These are phyloP conservation scores for Vanrija humicola DNA, from an alignment of 1,284 basidiomycete genomes.

Conservation along the genomic window DNA sequence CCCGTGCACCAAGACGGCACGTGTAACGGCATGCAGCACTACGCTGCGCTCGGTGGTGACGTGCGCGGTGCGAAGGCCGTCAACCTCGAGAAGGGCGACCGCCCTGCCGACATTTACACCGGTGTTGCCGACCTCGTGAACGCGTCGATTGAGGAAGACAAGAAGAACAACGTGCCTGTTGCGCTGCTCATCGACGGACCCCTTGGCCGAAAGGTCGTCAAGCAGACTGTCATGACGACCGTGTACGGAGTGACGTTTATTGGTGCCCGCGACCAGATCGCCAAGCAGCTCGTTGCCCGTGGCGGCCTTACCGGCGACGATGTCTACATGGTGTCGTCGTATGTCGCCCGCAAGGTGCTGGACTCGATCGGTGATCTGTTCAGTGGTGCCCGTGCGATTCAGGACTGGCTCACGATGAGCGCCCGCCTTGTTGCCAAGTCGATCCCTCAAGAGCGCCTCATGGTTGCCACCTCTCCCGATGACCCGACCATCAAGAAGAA, in stretches of 20 bases:
- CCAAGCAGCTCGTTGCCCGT: constrained; percentile 76
- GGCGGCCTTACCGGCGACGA: constrained; percentile 69
- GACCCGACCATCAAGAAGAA: neutral
- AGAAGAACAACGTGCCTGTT: constrained; percentile 54
- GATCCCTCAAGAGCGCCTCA: constrained; percentile 71
- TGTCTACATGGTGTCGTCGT: constrained; percentile 71
- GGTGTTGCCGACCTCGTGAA: constrained; percentile 70
- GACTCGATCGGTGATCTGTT: constrained; percentile 87
- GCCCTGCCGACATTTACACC: constrained; percentile 93
- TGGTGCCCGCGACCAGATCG: constrained; percentile 92
- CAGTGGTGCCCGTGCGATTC: constrained; percentile 83
- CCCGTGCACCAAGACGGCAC: constrained; percentile 98
- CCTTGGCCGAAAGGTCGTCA: constrained; percentile 90
- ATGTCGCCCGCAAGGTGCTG: constrained; percentile 79
- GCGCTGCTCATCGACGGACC: constrained; percentile 72
- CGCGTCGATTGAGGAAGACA: constrained; percentile 52
- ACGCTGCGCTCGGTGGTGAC: constrained; percentile 95
- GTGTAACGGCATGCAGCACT: constrained; percentile 98
- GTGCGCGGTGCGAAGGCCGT: constrained; percentile 84
- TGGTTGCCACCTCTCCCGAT: constrained; percentile 21
- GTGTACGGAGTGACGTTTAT: constrained; percentile 95
- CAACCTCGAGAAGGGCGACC: constrained; percentile 79
- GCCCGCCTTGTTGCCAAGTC: constrained; percentile 85
- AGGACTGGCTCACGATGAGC: constrained; percentile 80
- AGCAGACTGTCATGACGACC: constrained; percentile 99